phyloP scores from a whole-genome alignment of 176 grass and related monocot species.

The Oryza punctata region DNA sequence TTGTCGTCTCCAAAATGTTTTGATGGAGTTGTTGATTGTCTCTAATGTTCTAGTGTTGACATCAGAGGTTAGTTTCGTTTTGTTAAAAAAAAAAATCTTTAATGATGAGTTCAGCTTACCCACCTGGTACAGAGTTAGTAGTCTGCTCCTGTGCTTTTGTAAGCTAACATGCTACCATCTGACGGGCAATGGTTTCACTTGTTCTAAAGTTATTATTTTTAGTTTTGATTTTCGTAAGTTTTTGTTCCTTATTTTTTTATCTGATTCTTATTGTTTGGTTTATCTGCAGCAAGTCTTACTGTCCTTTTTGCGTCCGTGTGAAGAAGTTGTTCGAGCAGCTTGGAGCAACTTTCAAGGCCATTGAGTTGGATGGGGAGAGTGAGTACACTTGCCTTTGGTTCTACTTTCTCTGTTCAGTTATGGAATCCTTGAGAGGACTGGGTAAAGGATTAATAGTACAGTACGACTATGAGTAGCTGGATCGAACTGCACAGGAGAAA shows the following conservation, averaged over 20 bases:
- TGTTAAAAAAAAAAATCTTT: not conserved
- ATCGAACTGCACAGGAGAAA: not conserved
- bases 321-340: constrained; percentile 63
- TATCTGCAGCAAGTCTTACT: constrained; percentile 63
- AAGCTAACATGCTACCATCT: constrained; percentile 14
- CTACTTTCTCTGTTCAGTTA: not conserved
- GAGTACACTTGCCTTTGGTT: constrained; percentile 23
- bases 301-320: constrained; percentile 55
- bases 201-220: not conserved
- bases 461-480: not conserved
- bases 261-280: not conserved
- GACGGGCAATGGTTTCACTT: not conserved
- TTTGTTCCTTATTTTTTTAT: not conserved
- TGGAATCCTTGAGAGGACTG: not conserved
- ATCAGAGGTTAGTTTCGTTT: not conserved
- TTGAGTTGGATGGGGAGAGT: constrained; percentile 78
- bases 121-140: not conserved
- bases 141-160: not conserved
- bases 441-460: not conserved
- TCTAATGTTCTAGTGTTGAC: not conserved
- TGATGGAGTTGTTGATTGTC: not conserved
- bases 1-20: not conserved
- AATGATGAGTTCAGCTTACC: not conserved
- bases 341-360: constrained; percentile 56
- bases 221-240: not conserved